These are phyloP conservation scores for Pseudogymnoascus sp. DNA, from an alignment of 2,329 filamentous ascomycete species.

Conservation along the genomic window DNA sequence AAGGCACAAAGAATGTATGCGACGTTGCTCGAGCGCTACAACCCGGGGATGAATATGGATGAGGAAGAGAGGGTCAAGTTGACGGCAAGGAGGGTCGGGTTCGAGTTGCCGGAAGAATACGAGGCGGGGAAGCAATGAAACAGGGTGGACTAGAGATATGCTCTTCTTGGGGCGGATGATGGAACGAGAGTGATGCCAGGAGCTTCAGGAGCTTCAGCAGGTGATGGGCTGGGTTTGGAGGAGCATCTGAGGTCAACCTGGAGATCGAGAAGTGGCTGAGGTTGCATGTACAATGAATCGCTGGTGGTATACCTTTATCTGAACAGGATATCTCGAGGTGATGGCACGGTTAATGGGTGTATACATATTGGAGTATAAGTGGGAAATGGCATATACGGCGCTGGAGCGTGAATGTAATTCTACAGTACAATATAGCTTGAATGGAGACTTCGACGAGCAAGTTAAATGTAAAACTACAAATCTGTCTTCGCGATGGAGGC, in stretches of 20 bases:
- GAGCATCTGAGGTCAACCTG: background rate
- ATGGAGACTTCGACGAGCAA: background rate
- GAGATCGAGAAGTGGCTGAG: background rate
- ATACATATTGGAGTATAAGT: conserved; percentile 1
- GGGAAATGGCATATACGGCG: conserved; percentile 2
- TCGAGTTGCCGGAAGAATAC: conserved; percentile 72
- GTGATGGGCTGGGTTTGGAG: background rate
- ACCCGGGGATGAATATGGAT: conserved; percentile 83
- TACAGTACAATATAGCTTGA: background rate
- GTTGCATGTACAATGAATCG: background rate
- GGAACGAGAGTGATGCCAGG: background rate
- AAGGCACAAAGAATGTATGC: conserved; percentile 79
- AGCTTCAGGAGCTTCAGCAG: background rate
- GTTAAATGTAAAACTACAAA: background rate
- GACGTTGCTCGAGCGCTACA: conserved; percentile 80
- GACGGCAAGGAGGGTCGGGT: conserved; percentile 79
- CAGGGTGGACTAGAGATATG: background rate
- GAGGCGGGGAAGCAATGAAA: conserved; percentile 12
- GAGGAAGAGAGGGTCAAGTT: conserved; percentile 77
- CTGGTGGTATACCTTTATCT: background rate
- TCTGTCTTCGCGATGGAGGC: background rate
- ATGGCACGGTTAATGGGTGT: background rate
- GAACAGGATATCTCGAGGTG: background rate
- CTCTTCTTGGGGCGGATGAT: background rate
- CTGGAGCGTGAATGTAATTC: background rate